Conservation (phyloP, 371 early-diverging fungal species). For the Cladochytrium tenue region DNA sequence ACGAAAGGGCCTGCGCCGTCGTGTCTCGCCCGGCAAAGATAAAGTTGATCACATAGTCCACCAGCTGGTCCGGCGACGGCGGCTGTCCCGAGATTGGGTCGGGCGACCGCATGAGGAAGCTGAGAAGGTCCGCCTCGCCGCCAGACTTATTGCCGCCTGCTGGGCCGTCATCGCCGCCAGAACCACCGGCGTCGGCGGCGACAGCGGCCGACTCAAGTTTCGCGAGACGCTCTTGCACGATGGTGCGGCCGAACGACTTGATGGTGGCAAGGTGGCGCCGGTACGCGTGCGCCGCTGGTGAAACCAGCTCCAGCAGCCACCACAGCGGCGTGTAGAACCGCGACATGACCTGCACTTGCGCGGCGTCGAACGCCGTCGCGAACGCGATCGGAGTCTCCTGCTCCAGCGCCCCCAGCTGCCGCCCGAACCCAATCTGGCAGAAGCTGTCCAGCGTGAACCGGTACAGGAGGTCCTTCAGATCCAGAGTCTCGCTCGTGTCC, state of each 20-base stretch:
- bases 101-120: slow-evolving; percentile 60
- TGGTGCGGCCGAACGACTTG: slow-evolving; percentile 3
- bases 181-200: background rate
- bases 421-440: slow-evolving; percentile 51
- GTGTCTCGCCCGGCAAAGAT: slow-evolving; percentile 64
- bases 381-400: background rate
- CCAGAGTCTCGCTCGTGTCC: slow-evolving; percentile 17
- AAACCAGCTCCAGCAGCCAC: slow-evolving; percentile 18
- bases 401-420: slow-evolving; percentile 3
- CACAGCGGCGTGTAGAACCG: slow-evolving; percentile 18
- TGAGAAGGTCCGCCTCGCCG: slow-evolving; percentile 51
- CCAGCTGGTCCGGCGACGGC: slow-evolving; percentile 53
- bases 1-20: slow-evolving; percentile 71
- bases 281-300: background rate
- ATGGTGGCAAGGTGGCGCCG: background rate
- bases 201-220: background rate
- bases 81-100: slow-evolving; percentile 45
- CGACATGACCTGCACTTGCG: slow-evolving; percentile 9
- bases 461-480: slow-evolving; percentile 49
- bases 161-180: too few relatives aligned
- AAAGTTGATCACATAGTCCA: slow-evolving; percentile 71
- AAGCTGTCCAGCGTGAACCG: slow-evolving; percentile 56
- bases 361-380: slow-evolving; percentile 17
- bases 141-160: background rate
- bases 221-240: slow-evolving; percentile 2